These are phyloP conservation scores for Colletotrichum sp. DNA, from an alignment of 2,329 filamentous ascomycete genomes.

Conservation along the genomic window DNA sequence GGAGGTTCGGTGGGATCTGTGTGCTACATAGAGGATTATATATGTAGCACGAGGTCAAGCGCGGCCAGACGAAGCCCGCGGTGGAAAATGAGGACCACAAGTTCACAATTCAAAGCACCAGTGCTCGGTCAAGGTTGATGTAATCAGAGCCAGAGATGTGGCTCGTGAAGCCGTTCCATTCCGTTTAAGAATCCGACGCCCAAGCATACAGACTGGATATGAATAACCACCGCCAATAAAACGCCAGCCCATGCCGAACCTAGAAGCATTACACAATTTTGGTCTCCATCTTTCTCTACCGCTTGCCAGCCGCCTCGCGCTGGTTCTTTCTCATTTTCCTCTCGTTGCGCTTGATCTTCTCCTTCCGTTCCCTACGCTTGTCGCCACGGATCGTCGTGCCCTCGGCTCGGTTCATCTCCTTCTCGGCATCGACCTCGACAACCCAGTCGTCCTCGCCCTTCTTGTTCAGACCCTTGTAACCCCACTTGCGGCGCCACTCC, in stretches of 20 bases:
- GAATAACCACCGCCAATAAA: constrained; percentile 9
- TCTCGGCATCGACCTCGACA: constrained; percentile 86
- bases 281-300: neutral
- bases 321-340: constrained; percentile 72
- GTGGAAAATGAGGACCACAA: neutral
- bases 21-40: constrained; percentile 7
- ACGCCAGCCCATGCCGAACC: constrained; percentile 18
- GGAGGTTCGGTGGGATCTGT: constrained; percentile 6
- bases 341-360: constrained; percentile 75
- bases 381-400: constrained; percentile 66
- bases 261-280: constrained; percentile 9
- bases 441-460: constrained; percentile 84
- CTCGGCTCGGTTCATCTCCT: constrained; percentile 67
- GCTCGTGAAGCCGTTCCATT: constrained; percentile 5
- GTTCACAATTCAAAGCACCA: neutral
- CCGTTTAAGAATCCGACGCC: constrained; percentile 8
- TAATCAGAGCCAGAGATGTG: neutral
- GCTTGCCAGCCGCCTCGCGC: constrained; percentile 41
- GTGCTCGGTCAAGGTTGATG: neutral
- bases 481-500: constrained; percentile 95
- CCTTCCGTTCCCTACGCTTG: constrained; percentile 68
- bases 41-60: neutral
- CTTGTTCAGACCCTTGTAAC: constrained; percentile 91
- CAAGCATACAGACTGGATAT: constrained; percentile 8
- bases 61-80: neutral